Base-by-base conservation (phyloP, 495 filamentous ascomycete species). In the Penicillium malachiteum region DNA sequence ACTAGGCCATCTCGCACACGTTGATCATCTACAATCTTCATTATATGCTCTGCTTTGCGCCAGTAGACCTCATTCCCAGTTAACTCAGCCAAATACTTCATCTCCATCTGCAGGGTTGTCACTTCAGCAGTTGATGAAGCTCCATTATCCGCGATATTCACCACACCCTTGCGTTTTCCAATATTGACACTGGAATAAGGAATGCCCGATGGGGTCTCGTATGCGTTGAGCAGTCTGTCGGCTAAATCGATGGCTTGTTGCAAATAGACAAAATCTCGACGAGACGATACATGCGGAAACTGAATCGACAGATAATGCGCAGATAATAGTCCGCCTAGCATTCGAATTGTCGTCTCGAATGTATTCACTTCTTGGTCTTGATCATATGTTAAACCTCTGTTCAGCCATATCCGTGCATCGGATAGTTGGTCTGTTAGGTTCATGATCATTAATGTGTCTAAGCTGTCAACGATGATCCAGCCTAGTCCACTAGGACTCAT, bases 401-500 rank as follows among this genome's bases (percentile, higher is more conserved):
- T 75, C 39, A 94, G 79, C 91, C 90, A 95, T 58, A 91, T 78
- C 39, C 88, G 78, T 39, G 90, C 88, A 57, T 90, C 84, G 13
- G 79, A 74, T 17, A 95, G 78, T 48, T 87, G 79, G 10, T 78
- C 85, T 9, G 90, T 95, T 44, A 92, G 72, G 64, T 94, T 95
- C 90, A 95, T 95, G 50, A 95, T 69, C 78, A 95, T 94, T 76
- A 94, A 72, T 14, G 90, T 95, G 70, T 94, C 90, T 37, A 95
- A 71, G 46, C 88, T 81, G 69, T 95, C 91, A 30, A 95, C 83
- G 53, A 95, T 92, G 55, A 95, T 94, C 90, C 90, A 95, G 11
- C 90, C 90, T 63, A 95, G 70, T 1, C 60, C 57, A 16, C 56
- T 51, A 4, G 84, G 81, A 14, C 82, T 82, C 90, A 96, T 96